These are phyloP conservation scores for Gracilariopsis chorda DNA, from an alignment of 23 red algal species.

Conservation along the genomic window DNA sequence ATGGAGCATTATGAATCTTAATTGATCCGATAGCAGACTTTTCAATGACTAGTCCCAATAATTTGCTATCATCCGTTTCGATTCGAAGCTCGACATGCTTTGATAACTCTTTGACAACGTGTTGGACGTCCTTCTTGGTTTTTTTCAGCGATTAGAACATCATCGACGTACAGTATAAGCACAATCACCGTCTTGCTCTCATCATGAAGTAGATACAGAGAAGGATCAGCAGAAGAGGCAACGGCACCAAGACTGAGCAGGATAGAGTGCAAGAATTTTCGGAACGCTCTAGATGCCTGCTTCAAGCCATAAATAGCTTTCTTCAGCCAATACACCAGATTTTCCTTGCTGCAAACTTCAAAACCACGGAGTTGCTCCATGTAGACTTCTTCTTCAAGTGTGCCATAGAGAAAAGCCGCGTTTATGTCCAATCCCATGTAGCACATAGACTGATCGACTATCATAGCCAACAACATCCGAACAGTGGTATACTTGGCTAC, in stretches of 20 bases:
- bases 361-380: constrained; percentile 34
- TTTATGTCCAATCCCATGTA: constrained; percentile 20
- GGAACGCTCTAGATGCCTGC: background rate
- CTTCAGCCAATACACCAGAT: background rate
- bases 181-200: background rate
- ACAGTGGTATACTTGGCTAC: constrained; percentile 38
- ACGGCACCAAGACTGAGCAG: background rate
- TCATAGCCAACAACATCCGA: background rate
- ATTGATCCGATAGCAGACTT: background rate
- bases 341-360: background rate
- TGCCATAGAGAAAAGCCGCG: constrained; percentile 14
- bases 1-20: background rate
- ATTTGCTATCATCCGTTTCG: background rate
- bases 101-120: background rate
- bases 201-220: background rate
- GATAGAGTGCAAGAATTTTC: background rate
- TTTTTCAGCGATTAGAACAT: background rate
- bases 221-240: background rate
- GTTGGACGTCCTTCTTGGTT: background rate
- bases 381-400: constrained; percentile 34
- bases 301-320: constrained; percentile 23
- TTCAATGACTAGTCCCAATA: background rate
- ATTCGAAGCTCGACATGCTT: background rate
- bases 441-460: background rate
- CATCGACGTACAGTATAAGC: constrained; percentile 7